These are phyloP conservation scores for Phylloporus rhodoxanthus DNA, from an alignment of 768 basidiomycete genomes.

Conservation along the genomic window DNA sequence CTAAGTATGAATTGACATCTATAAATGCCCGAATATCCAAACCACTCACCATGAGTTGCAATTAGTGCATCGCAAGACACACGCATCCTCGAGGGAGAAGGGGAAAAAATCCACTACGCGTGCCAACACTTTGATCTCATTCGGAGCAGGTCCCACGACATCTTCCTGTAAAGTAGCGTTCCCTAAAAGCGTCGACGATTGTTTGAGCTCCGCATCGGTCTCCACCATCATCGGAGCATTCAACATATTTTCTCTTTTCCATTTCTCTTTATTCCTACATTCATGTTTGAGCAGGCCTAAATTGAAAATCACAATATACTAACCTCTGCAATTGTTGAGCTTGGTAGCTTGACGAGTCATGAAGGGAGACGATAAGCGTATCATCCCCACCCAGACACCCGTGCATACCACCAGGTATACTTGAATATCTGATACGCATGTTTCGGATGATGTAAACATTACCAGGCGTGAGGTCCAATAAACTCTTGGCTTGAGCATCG, in stretches of 20 bases:
- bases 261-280: slow-evolving; percentile 32
- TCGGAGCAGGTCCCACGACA: slow-evolving; percentile 27
- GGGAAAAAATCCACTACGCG: slow-evolving; percentile 55
- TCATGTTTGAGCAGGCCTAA: background rate
- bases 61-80: slow-evolving; percentile 44
- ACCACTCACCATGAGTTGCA: slow-evolving; percentile 46
- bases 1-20: slow-evolving; percentile 28
- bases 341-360: slow-evolving; percentile 14
- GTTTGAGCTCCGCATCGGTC: background rate
- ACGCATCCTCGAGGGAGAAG: slow-evolving; percentile 41
- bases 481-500: slow-evolving; percentile 41
- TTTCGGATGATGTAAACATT: slow-evolving; percentile 45
- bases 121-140: slow-evolving; percentile 41
- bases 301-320: background rate
- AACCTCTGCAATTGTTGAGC: slow-evolving; percentile 20
- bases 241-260: slow-evolving; percentile 22
- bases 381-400: slow-evolving; percentile 29
- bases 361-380: slow-evolving; percentile 16
- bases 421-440: slow-evolving; percentile 38
- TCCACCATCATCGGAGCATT: slow-evolving; percentile 2
- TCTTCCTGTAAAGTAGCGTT: slow-evolving; percentile 37
- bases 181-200: background rate
- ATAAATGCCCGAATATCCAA: background rate
- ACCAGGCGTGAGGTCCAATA: slow-evolving; percentile 36
- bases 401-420: slow-evolving; percentile 8